Evolutionary conservation across 2,329 filamentous ascomycete species (phyloP).

Genomic region (Cytospora chrysosperma): DNA sequence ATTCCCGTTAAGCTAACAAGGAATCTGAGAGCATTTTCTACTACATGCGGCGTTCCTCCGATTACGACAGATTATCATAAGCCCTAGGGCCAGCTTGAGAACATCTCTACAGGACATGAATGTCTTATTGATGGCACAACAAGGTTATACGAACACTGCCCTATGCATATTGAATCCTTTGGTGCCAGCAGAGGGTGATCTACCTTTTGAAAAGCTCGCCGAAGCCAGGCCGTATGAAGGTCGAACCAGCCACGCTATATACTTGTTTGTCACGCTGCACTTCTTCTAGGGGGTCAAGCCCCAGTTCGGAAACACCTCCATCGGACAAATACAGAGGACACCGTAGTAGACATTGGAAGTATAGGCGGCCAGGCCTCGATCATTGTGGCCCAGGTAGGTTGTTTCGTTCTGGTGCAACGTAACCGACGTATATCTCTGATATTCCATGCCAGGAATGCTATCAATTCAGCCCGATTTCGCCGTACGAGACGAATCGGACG

Average conservation of each 20-base stretch:
- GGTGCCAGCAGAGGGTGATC: slow-evolving; percentile 25
- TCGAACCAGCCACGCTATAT: not conserved
- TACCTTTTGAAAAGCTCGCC: slow-evolving; percentile 3
- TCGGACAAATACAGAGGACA: not conserved
- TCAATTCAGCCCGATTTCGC: not conserved
- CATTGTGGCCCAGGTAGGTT: not conserved
- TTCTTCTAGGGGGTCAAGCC: not conserved
- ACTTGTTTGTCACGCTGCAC: not conserved
- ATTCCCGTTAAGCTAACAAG: too few relatives aligned
- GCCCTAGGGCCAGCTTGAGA: not conserved
- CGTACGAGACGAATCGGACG: not conserved
- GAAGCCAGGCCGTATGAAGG: not conserved
- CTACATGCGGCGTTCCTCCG: too few relatives aligned
- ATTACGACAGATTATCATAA: too few relatives aligned
- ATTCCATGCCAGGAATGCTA: not conserved
- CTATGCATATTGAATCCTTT: not conserved
- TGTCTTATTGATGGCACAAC: not conserved
- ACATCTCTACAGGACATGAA: not conserved
- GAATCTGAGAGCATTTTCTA: too few relatives aligned
- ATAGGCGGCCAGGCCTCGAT: not conserved
- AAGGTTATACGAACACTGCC: not conserved
- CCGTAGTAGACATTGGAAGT: not conserved
- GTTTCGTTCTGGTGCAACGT: too few relatives aligned
- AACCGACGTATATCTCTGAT: too few relatives aligned
- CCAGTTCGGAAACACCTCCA: not conserved